phyloP scores from a whole-genome alignment of 371 early-diverging fungal genomes.

The Syncephalastrum racemosum region DNA sequence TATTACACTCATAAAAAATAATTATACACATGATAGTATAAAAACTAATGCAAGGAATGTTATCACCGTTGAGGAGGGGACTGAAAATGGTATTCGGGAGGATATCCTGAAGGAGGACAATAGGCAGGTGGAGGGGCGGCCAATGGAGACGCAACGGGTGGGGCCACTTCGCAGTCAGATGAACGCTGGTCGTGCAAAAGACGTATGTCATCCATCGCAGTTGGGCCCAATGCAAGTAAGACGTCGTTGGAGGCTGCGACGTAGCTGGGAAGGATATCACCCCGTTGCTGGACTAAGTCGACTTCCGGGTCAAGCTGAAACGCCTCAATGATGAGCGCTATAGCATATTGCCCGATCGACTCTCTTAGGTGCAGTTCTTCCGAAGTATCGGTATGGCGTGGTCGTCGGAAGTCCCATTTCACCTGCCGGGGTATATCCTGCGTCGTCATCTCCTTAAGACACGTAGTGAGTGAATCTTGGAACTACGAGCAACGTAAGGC shows the following conservation, averaged over 20 bases:
- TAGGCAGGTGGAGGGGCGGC: too few species aligned
- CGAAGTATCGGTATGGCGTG: slow-evolving; percentile 32
- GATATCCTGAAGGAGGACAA: too few species aligned
- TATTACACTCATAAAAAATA: too few species aligned
- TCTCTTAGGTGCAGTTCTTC: slow-evolving; percentile 14
- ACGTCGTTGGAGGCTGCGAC: slow-evolving; percentile 29
- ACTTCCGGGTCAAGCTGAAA: slow-evolving; percentile 33
- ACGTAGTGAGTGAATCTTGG: slow-evolving; percentile 27
- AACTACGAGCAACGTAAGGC: slow-evolving; percentile 25
- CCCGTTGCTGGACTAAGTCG: slow-evolving; percentile 18
- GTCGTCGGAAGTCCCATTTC: slow-evolving; percentile 35
- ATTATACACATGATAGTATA: too few species aligned
- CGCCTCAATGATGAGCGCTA: slow-evolving; percentile 32
- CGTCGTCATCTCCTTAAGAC: slow-evolving; percentile 33
- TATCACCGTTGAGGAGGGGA: too few species aligned
- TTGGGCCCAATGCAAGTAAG: slow-evolving; percentile 37
- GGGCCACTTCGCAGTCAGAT: too few species aligned
- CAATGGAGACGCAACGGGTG: too few species aligned
- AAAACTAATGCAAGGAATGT: too few species aligned
- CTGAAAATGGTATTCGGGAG: too few species aligned
- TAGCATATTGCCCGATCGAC: slow-evolving; percentile 18
- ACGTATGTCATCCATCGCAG: background rate
- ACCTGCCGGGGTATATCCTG: slow-evolving; percentile 29
- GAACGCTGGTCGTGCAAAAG: too few species aligned
- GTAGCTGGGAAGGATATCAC: slow-evolving; percentile 34